Evolutionary conservation across 352 stramenopile species (phyloP).

Genomic region (Pythium dissimile): DNA sequence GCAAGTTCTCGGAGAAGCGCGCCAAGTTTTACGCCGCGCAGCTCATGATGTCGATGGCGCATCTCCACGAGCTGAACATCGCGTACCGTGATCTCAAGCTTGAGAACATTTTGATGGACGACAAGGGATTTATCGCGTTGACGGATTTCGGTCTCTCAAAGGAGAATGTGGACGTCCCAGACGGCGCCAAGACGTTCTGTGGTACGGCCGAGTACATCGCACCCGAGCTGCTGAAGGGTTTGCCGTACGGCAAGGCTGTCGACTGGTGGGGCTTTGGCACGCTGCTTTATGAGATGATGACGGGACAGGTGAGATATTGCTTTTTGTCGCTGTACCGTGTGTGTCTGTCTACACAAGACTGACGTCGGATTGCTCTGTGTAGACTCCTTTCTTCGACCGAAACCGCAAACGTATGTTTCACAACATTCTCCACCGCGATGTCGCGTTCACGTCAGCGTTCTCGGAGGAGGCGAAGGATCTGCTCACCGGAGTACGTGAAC

Average conservation of each 20-base stretch:
- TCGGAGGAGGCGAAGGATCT: constrained; percentile 86
- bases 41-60: constrained; percentile 89
- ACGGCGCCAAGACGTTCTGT: constrained; percentile 91
- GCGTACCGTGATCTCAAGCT: constrained; percentile 94
- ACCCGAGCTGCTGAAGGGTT: constrained; percentile 86
- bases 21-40: constrained; percentile 90
- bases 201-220: constrained; percentile 93
- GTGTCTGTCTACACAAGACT: not conserved
- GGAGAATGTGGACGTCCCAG: constrained; percentile 84
- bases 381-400: constrained; percentile 94
- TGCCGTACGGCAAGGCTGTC: constrained; percentile 88
- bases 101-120: constrained; percentile 94
- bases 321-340: not conserved
- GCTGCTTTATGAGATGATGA: constrained; percentile 95
- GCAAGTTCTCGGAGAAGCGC: constrained; percentile 87
- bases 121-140: constrained; percentile 90
- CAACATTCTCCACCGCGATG: constrained; percentile 89
- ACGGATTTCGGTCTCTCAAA: constrained; percentile 94
- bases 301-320: constrained; percentile 44
- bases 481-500: constrained; percentile 51
- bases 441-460: constrained; percentile 85
- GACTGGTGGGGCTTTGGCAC: constrained; percentile 95
- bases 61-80: constrained; percentile 93
- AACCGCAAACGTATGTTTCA: constrained; percentile 95
- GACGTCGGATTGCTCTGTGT: not conserved